Evolutionary conservation across 108 stramenopile species (phyloP).

Genomic region (Discostella stelligeroides): DNA sequence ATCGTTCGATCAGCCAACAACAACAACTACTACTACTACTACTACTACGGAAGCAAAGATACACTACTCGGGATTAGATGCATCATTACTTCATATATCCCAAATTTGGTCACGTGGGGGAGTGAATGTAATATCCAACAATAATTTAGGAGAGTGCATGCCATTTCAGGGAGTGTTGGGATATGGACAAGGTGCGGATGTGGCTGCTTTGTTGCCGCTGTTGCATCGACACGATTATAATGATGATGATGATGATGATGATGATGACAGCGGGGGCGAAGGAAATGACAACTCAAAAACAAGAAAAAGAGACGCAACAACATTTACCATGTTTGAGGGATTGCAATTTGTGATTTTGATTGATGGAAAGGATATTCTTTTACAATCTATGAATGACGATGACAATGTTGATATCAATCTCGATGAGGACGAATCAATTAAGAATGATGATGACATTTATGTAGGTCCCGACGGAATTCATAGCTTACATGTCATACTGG

Average conservation of each 20-base stretch:
- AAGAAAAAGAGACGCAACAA: background rate
- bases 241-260: conserved; percentile 7
- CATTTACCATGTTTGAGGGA: conserved; percentile 37
- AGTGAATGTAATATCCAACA: conserved; percentile 4
- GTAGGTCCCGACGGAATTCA: conserved; percentile 38
- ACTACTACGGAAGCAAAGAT: conserved; percentile 33
- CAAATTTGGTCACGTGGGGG: conserved; percentile 74
- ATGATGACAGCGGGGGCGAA: conserved; percentile 1
- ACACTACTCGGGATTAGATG: conserved; percentile 66
- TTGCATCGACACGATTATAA: conserved; percentile 36
- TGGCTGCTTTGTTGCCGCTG: conserved; percentile 68
- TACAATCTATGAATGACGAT: background rate
- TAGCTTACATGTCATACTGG: conserved; percentile 46
- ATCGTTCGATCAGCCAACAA: background rate
- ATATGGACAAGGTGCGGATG: conserved; percentile 75
- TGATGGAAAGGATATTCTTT: conserved; percentile 42
- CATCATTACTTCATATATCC: conserved; percentile 69
- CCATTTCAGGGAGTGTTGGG: conserved; percentile 83
- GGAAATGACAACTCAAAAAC: no score
- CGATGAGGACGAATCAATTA: conserved; percentile 5
- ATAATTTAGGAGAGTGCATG: conserved; percentile 25
- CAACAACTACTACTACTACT: no score
- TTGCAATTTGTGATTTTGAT: conserved; percentile 51
- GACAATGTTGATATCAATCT: background rate
- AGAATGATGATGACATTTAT: conserved; percentile 25